phyloP scores from a whole-genome alignment of 1,284 basidiomycete genomes.

The Lentinula novae-zelandiae region DNA sequence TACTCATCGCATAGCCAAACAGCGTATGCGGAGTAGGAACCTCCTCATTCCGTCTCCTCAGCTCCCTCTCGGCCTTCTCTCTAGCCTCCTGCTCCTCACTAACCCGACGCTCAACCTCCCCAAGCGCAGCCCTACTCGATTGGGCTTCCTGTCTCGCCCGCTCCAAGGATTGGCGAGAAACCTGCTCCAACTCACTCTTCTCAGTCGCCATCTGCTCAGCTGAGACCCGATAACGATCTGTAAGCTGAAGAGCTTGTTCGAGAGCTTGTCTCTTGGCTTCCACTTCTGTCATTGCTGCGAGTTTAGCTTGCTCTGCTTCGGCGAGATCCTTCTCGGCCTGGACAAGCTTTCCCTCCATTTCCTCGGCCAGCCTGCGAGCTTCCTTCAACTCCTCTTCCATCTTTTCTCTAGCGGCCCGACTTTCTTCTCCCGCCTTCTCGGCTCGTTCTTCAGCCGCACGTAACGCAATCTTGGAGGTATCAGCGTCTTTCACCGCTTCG shows the following conservation, averaged over 20 bases:
- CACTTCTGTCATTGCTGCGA: not conserved
- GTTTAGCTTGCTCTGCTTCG: not conserved
- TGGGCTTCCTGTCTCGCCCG: not conserved
- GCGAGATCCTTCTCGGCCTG: not conserved
- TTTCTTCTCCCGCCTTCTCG: not conserved
- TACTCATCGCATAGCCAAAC: slow-evolving; percentile 3
- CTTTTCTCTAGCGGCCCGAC: not conserved
- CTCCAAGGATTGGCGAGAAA: not conserved
- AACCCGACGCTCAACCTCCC: slow-evolving; percentile 1
- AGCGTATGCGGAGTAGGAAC: slow-evolving; percentile 1
- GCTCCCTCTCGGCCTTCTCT: slow-evolving; percentile 4
- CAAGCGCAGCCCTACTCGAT: not conserved
- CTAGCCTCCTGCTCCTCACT: not conserved
- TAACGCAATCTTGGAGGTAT: not conserved
- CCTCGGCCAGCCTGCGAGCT: not conserved
- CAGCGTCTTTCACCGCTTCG: not conserved
- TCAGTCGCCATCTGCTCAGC: slow-evolving; percentile 3
- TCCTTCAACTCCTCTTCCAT: slow-evolving; percentile 1
- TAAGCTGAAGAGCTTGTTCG: not conserved
- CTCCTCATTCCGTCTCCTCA: slow-evolving; percentile 1
- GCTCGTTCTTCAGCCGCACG: not conserved
- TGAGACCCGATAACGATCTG: not conserved
- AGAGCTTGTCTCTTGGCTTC: not conserved
- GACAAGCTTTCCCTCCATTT: not conserved
- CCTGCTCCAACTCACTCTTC: not conserved